Percentiles rank a stretch among this genome's conserved stretches.
phyloP scores from a whole-genome alignment of 768 basidiomycete species.

The Sarcodon sp. region DNA sequence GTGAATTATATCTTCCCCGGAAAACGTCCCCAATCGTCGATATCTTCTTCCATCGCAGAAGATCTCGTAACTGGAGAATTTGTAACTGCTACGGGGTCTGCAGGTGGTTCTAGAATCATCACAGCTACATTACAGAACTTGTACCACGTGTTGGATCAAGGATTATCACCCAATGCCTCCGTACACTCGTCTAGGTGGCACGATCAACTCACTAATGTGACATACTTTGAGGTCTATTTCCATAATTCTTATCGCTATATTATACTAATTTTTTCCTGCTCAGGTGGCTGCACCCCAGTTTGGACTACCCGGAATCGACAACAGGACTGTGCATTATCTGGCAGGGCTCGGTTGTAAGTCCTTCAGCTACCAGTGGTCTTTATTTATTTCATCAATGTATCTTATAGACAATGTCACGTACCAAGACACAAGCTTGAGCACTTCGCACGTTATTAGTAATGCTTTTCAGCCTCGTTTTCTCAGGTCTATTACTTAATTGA shows the following conservation, averaged over 20 bases:
- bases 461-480: not conserved
- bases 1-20: constrained; percentile 20
- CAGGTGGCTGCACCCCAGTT: not conserved
- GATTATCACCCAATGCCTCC: constrained; percentile 10
- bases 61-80: constrained; percentile 20
- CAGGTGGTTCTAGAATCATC: constrained; percentile 23
- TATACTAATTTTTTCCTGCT: too few relatives aligned
- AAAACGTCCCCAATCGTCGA: constrained; percentile 22
- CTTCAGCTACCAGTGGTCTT: not conserved
- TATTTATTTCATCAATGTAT: not conserved
- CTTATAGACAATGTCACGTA: not conserved
- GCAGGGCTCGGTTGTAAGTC: not conserved
- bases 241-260: too few relatives aligned
- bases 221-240: constrained; percentile 10
- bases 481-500: not conserved
- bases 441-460: not conserved
- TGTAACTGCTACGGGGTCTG: constrained; percentile 22
- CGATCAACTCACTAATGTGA: constrained; percentile 12
- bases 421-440: not conserved
- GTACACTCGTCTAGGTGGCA: constrained; percentile 13
- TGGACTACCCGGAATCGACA: not conserved
- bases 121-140: constrained; percentile 24
- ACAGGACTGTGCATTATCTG: not conserved
- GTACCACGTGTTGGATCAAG: constrained; percentile 21
- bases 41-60: constrained; percentile 22